Evolutionary conservation across 2,329 filamentous ascomycete species (phyloP), one percentile per base, ranked within the genome.

Genomic region (Hymenotorrendiella dingleyae): DNA sequence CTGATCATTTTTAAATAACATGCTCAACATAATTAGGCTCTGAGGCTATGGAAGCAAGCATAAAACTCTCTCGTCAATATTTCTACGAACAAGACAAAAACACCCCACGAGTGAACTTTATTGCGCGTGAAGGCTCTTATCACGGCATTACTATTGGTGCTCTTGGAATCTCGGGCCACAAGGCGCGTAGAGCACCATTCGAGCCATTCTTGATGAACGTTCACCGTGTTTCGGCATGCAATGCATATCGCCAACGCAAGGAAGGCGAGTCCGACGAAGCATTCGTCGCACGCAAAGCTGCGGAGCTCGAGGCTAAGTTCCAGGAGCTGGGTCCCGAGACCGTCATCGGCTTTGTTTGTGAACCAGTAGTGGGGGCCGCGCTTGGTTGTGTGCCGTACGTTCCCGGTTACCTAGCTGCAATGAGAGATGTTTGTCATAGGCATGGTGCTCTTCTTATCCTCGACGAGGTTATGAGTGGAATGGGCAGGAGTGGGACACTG

Each of bases 371-470:
- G 38, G 82, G 84, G 3, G 79, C 82, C 5, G 76, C 83, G 2
- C 67, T 88, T 0, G 86, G 84, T 0, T 87, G 81, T 54, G 78
- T 86, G 1, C 73, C 80, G 1, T 68, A 82, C 0, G 71, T 82
- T 0, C 65, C 69, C 0, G 84, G 84, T 0, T 93, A 93, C 52
- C 78, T 90, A 37, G 64, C 69, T 38, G 83, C 81, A 1, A 77
- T 91, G 62, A 74, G 75, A 54, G 65, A 67, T 2, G 67, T 93
- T 1, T 93, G 86, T 59, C 73, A 82, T 40, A 77, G 76, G 47
- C 71, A 91, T 55, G 85, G 82, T 0, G 78, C 82, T 0, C 72
- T 93, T 0, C 68, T 93, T n/a, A 82, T 91, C 34, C 64, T 91
- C 0, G 87, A 93, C 55, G 86, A 91, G 56, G 68, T 83, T 43